A percentile compares a stretch with the other conserved stretches of the same genome.
Evolutionary conservation across 2,329 filamentous ascomycete genomes (phyloP).

Genomic region (Paraphaeosphaeria sporulosa): DNA sequence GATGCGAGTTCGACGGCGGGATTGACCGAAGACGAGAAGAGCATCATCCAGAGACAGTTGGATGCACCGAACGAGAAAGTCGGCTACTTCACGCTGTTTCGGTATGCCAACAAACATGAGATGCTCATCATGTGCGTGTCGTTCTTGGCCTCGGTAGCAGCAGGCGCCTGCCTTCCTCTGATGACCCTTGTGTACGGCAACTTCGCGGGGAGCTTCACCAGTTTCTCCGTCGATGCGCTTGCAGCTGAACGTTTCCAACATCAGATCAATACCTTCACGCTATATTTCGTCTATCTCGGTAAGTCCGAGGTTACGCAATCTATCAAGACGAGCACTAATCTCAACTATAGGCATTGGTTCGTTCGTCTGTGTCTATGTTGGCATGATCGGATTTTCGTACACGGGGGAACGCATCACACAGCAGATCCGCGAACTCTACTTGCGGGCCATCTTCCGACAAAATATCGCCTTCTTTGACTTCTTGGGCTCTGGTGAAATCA

Average conservation of each 20-base stretch:
- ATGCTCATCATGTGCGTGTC: conserved; percentile 59
- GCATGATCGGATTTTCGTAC: conserved; percentile 88
- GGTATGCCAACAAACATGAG: conserved; percentile 54
- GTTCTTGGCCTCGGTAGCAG: conserved; percentile 70
- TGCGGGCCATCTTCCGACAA: conserved; percentile 62
- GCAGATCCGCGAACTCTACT: conserved; percentile 65
- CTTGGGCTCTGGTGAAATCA: conserved; percentile 91
- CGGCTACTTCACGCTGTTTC: conserved; percentile 55
- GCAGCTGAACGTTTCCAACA: conserved; percentile 35
- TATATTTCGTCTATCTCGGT: conserved; percentile 52
- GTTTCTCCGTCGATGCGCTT: conserved; percentile 42
- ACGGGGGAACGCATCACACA: conserved; percentile 58
- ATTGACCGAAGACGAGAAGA: conserved; percentile 43
- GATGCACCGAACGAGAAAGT: conserved; percentile 53
- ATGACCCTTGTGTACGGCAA: conserved; percentile 68
- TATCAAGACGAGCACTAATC: conserved; percentile 14
- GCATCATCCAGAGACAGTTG: conserved; percentile 50
- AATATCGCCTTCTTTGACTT: conserved; percentile 70
- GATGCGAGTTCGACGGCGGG: conserved; percentile 30
- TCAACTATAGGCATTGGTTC: conserved; percentile 32
- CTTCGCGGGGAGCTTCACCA: conserved; percentile 47
- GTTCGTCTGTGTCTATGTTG: conserved; percentile 74
- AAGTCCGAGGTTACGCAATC: conserved; percentile 44
- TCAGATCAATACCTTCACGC: conserved; percentile 40
- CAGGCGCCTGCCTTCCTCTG: conserved; percentile 74